Conservation (phyloP, 257 asterid species). For the Solanum clarkiae region DNA sequence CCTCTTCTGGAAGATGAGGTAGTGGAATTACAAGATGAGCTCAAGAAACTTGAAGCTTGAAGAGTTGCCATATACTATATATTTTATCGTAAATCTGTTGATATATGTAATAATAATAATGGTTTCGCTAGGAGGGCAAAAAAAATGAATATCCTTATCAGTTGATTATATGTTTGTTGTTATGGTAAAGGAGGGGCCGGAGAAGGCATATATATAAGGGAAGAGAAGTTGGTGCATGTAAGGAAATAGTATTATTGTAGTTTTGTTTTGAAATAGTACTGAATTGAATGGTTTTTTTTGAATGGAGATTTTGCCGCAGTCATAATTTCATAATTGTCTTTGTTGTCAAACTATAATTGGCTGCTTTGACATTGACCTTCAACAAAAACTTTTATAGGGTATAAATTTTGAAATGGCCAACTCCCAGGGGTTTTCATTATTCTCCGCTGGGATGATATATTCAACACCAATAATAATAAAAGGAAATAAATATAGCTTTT, state of each 20-base stretch:
- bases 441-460: not conserved
- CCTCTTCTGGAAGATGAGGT: not conserved
- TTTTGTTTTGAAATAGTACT: not conserved
- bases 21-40: not conserved
- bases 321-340: not conserved
- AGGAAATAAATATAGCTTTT: not conserved
- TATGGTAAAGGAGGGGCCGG: not conserved
- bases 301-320: not conserved
- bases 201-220: not conserved
- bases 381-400: not conserved
- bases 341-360: not conserved
- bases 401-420: not conserved
- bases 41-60: not conserved
- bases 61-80: not conserved
- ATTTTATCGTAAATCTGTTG: not conserved
- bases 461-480: not conserved
- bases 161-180: not conserved
- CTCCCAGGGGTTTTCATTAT: not conserved
- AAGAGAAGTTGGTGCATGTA: not conserved
- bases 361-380: constrained; percentile 1
- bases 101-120: not conserved
- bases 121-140: not conserved
- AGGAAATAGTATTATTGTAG: not conserved
- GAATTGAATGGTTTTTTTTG: not conserved
- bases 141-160: not conserved